A percentile compares a stretch with the other conserved stretches of the same genome.
These are phyloP conservation scores for Acacia pycnantha DNA, from an alignment of 331 rosid species.

Conservation along the genomic window DNA sequence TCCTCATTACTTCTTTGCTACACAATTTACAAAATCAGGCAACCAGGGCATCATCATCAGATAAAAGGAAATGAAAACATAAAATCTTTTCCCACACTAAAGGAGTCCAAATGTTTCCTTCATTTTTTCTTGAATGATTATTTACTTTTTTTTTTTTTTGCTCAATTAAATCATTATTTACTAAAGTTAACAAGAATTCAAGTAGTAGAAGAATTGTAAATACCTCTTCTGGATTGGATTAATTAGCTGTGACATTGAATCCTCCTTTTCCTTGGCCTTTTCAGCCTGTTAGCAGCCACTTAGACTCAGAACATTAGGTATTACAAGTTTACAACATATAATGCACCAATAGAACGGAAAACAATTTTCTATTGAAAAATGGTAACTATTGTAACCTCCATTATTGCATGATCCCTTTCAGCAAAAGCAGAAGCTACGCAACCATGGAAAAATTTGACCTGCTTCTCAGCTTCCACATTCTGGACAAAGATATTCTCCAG, in stretches of 20 bases:
- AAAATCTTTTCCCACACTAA: constrained; percentile 1
- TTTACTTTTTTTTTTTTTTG: too few relatives aligned
- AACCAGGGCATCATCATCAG: constrained; percentile 16
- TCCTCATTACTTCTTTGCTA: constrained; percentile 21
- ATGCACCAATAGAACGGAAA: background rate
- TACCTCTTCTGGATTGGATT: constrained; percentile 67
- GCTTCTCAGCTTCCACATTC: constrained; percentile 96
- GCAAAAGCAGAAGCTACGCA: constrained; percentile 96
- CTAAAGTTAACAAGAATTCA: background rate
- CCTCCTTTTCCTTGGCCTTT: constrained; percentile 92
- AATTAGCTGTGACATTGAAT: constrained; percentile 52
- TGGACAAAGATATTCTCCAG: constrained; percentile 36
- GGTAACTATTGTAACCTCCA: constrained; percentile 63
- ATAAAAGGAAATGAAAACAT: constrained; percentile 8
- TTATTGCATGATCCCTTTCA: constrained; percentile 87
- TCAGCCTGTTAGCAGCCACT: constrained; percentile 66
- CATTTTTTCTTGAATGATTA: background rate
- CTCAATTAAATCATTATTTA: too few relatives aligned
- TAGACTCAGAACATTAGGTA: constrained; percentile 30
- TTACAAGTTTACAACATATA: constrained; percentile 18
- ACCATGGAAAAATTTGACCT: constrained; percentile 92
- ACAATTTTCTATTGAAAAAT: constrained; percentile 14
- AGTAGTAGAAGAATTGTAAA: constrained; percentile 18
- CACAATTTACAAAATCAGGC: constrained; percentile 11
- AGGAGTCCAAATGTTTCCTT: constrained; percentile 9